Percentiles rank a stretch among this genome's conserved stretches.
Evolutionary conservation across 1,284 basidiomycete genomes (phyloP).

Genomic region (Cutaneotrichosporon dermatis): DNA sequence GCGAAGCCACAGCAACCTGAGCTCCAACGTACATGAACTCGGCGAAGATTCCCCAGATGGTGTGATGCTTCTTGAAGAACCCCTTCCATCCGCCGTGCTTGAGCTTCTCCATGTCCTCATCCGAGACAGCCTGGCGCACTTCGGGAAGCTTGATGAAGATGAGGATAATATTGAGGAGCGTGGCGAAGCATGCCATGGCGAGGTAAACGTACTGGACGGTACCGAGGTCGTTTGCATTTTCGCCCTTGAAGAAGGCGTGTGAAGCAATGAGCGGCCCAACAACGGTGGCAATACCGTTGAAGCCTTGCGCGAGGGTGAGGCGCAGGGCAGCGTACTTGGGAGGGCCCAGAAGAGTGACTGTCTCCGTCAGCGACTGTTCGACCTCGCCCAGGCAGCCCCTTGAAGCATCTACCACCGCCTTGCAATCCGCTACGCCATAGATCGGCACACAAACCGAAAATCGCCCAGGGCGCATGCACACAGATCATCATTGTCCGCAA

Average conservation of each 20-base stretch:
- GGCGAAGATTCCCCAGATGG: conserved; percentile 26
- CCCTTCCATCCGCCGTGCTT: conserved; percentile 24
- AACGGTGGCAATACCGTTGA: conserved; percentile 40
- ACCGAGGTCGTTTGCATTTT: conserved; percentile 22
- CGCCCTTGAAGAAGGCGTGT: conserved; percentile 34
- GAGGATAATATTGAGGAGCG: conserved; percentile 27
- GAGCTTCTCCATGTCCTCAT: conserved; percentile 19
- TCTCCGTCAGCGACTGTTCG: too few relatives aligned
- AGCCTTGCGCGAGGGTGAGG: conserved; percentile 32
- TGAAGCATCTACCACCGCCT: background rate
- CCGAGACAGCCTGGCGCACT: conserved; percentile 27
- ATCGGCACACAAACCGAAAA: too few relatives aligned
- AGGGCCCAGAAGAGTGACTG: conserved; percentile 29
- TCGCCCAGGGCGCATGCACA: too few relatives aligned
- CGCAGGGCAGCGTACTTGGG: conserved; percentile 31
- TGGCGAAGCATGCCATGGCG: conserved; percentile 26
- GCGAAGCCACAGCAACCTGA: conserved; percentile 35
- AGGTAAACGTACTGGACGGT: conserved; percentile 42
- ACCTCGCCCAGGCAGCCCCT: too few relatives aligned
- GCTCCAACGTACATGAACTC: conserved; percentile 31
- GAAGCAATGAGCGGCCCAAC: conserved; percentile 34
- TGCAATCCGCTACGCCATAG: too few relatives aligned
- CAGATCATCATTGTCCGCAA: too few relatives aligned
- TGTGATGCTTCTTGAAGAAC: conserved; percentile 32
- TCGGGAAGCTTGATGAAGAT: conserved; percentile 36